Base-by-base conservation (phyloP, 2,329 filamentous ascomycete species). In the Colletotrichum tamarilloi region DNA sequence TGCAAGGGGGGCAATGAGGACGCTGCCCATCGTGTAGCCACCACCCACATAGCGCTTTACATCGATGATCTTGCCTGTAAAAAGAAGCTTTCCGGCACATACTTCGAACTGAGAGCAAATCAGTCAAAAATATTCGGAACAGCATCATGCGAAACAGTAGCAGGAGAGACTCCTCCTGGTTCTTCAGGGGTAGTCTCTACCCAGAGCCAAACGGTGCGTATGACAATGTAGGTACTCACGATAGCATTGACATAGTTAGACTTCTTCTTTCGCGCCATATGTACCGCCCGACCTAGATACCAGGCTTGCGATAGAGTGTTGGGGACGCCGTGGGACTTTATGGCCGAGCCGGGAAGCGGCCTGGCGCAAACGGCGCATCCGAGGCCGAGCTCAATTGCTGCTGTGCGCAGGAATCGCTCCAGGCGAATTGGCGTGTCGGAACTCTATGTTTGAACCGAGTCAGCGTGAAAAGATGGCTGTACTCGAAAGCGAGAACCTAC, bases 1-100 rank as follows among this genome's bases (percentile, higher is more conserved):
- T 9, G 64, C 42, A 1, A 77, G 42, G 4, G 82, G 81, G 0
- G 80, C 80, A 5, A 85, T 76, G 2, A 83, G 68, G 6, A 81
- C 81, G 9, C 80, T 78, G 30, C 84, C 84, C 79, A 84, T 82
- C 1, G 84, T 85, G 76, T 84, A 85, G 12, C 84, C 84, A 4
- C 81, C 81, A 8, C 79, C 79, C 2, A 85, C 77, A 52, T 81
- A 80, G 12, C 84, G 79, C n/a, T 77, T 76, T 1, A 85, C 83
- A 53, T 84, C 81, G 28, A 83, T 55, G n/a, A 84, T 82, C 69
- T 85, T 85, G 24, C 84, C 83, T 0, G 79, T 81, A 55, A 81
- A 85, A 1, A 85, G 78, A 0, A 84, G 74, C 49, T 80, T 80
- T 56, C 42, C 42, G 9, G 42, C 42, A 19, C 19, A 49, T n/a